These are phyloP conservation scores for Mucor sp. DNA, from an alignment of 371 early-diverging fungal species.

Conservation along the genomic window DNA sequence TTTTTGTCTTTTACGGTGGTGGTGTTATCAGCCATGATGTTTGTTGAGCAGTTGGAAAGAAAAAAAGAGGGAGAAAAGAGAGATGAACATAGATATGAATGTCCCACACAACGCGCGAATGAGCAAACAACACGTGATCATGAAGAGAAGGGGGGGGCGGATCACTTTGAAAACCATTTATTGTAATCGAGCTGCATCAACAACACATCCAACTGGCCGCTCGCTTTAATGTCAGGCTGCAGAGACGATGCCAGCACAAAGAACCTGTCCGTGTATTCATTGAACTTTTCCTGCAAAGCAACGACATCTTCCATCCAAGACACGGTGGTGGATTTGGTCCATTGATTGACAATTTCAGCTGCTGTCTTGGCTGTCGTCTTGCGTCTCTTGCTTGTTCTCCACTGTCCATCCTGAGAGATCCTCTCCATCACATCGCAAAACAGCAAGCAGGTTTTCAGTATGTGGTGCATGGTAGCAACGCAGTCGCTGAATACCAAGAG, in stretches of 20 bases:
- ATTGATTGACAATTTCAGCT: conserved; percentile 42
- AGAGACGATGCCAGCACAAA: conserved; percentile 47
- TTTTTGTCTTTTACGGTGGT: conserved; percentile 9
- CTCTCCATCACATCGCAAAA: conserved; percentile 45
- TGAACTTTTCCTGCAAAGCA: conserved; percentile 49
- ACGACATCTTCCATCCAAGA: conserved; percentile 29
- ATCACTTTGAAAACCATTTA: conserved; percentile 33
- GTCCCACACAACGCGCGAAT: background rate
- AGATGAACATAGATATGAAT: background rate
- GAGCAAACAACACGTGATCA: background rate
- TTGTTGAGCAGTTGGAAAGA: too few species aligned
- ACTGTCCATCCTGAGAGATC: conserved; percentile 30
- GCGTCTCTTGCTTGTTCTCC: conserved; percentile 29
- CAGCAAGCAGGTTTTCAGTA: conserved; percentile 39
- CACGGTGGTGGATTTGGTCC: conserved; percentile 28
- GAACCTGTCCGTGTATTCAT: conserved; percentile 46
- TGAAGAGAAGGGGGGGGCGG: too few species aligned
- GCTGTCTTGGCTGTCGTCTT: conserved; percentile 32
- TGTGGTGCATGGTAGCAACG: conserved; percentile 31
- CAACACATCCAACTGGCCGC: conserved; percentile 58
- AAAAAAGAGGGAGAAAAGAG: background rate
- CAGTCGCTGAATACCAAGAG: conserved; percentile 45
- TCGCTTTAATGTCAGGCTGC: conserved; percentile 44
- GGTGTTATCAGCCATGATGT: conserved; percentile 12
- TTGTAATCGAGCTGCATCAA: conserved; percentile 72